Percentiles rank a stretch among this genome's conserved stretches.
Evolutionary conservation across 257 asterid genomes (phyloP).

Genomic region (Echites panduratus): DNA sequence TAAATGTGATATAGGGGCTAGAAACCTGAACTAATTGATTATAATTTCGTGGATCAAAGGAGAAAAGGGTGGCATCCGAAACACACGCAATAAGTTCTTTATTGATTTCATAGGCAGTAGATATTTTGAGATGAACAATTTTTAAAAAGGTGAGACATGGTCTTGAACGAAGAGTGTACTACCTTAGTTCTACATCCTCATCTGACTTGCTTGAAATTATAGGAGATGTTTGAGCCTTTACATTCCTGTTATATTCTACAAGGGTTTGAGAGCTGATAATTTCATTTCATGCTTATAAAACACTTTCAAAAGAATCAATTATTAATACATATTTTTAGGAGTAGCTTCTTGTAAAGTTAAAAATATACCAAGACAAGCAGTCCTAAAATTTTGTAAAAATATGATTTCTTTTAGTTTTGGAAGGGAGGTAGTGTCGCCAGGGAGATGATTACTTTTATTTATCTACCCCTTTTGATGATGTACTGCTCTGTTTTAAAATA

Average conservation of each 20-base stretch:
- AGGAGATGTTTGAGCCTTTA: background rate
- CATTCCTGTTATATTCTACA: background rate
- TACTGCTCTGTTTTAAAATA: background rate
- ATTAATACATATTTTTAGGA: background rate
- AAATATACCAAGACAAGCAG: too few species aligned
- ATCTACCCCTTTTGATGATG: background rate
- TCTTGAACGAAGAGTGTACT: background rate
- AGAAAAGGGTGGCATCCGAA: too few species aligned
- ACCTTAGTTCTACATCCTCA: background rate
- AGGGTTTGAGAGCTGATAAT: background rate
- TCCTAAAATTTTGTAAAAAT: background rate
- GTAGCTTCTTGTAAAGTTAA: too few species aligned
- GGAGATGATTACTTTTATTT: background rate
- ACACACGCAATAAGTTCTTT: too few species aligned
- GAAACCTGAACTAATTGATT: too few species aligned
- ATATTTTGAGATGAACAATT: too few species aligned
- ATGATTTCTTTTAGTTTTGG: too few species aligned
- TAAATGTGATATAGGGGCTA: too few species aligned
- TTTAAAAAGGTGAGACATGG: background rate
- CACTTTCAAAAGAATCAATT: background rate
- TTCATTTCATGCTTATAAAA: background rate
- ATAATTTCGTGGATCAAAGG: too few species aligned
- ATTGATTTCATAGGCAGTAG: background rate
- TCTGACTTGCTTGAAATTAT: background rate
- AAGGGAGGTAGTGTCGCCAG: background rate